phyloP scores from a whole-genome alignment of 768 basidiomycete genomes.

The Psilocybe subaeruginosa region DNA sequence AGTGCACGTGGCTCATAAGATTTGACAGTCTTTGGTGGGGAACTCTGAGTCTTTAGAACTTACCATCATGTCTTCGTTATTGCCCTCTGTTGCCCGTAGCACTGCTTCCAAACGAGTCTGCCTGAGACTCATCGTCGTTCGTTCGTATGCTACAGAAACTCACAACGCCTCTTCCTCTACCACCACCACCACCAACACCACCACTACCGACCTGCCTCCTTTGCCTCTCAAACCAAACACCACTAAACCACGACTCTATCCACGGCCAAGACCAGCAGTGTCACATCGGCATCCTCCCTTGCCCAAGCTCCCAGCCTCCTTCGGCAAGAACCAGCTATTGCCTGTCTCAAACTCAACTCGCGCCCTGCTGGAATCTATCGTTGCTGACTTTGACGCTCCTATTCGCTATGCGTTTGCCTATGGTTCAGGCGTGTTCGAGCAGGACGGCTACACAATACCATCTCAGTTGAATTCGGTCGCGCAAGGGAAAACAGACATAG shows the following conservation, averaged over 20 bases:
- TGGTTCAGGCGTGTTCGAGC: conserved; percentile 94
- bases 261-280: conserved; percentile 47
- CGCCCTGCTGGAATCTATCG: conserved; percentile 78
- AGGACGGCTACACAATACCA: conserved; percentile 68
- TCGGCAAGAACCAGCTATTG: conserved; percentile 83
- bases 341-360: conserved; percentile 80
- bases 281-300: conserved; percentile 38
- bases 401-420: conserved; percentile 98
- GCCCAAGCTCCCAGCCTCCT: conserved; percentile 65
- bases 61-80: conserved; percentile 20
- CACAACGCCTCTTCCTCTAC: conserved; percentile 28
- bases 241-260: conserved; percentile 44
- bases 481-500: conserved; percentile 7
- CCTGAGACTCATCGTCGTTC: conserved; percentile 31
- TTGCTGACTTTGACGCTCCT: conserved; percentile 82
- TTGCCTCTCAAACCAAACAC: conserved; percentile 27
- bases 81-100: conserved; percentile 21
- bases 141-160: conserved; percentile 48
- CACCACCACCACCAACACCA: conserved; percentile 14
- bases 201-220: conserved; percentile 33
- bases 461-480: conserved; percentile 8
- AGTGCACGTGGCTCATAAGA: conserved; percentile 16
- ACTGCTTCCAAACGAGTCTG: conserved; percentile 13
- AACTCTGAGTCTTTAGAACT: neutral
- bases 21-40: conserved; percentile 7